Evolutionary conservation across 805 yeast genomes (phyloP).

Genomic region (Yamadazyma insecticola): DNA sequence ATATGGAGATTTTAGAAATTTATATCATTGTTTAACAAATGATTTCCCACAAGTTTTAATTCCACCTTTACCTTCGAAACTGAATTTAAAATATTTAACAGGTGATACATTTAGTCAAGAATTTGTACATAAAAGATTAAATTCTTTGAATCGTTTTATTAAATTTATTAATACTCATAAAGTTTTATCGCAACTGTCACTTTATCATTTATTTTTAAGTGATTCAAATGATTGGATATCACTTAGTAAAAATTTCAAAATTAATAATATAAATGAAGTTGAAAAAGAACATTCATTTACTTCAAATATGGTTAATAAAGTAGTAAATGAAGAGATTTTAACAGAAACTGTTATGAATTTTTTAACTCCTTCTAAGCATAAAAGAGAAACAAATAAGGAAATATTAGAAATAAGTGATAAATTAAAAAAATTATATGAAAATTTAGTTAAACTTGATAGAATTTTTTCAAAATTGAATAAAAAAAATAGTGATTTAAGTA

Average conservation of each 20-base stretch:
- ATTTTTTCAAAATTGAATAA: constrained; percentile 69
- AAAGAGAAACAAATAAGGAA: constrained; percentile 71
- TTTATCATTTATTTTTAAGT: constrained; percentile 61
- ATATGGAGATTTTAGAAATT: constrained; percentile 79
- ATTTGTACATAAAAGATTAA: constrained; percentile 78
- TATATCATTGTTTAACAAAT: constrained; percentile 66
- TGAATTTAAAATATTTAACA: constrained; percentile 83
- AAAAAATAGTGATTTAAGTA: constrained; percentile 66
- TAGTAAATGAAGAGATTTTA: constrained; percentile 67
- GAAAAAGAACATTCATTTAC: constrained; percentile 14
- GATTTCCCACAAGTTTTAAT: constrained; percentile 84
- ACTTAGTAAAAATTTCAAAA: constrained; percentile 53
- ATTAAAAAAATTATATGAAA: constrained; percentile 80
- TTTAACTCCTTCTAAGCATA: constrained; percentile 64
- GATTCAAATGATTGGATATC: constrained; percentile 74
- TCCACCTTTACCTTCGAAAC: constrained; percentile 93
- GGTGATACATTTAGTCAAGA: constrained; percentile 88
- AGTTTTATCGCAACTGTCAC: constrained; percentile 59
- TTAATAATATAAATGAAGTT: constrained; percentile 16
- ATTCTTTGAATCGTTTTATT: constrained; percentile 73
- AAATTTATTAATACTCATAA: constrained; percentile 74
- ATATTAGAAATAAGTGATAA: constrained; percentile 64
- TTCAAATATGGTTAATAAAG: constrained; percentile 29
- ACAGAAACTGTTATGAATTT: constrained; percentile 92
- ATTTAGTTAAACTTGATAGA: constrained; percentile 71